These are phyloP conservation scores for Cymbopogon citratus DNA, from an alignment of 176 grass and related monocot genomes.

Conservation along the genomic window DNA sequence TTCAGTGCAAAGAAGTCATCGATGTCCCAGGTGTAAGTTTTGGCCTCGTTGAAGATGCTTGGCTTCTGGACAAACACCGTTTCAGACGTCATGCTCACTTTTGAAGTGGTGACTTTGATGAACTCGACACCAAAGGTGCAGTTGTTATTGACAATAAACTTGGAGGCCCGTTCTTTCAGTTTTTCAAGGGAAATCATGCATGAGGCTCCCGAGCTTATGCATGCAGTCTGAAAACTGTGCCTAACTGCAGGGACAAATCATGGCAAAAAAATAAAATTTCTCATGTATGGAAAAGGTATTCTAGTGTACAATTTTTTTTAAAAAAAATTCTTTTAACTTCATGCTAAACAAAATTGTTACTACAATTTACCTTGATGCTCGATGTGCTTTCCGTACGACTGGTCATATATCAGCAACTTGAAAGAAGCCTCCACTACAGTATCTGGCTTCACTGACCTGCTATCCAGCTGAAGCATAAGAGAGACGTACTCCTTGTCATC, in stretches of 20 bases:
- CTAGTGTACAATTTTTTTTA: not conserved
- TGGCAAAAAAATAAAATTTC: not conserved
- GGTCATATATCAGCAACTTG: constrained; percentile 23
- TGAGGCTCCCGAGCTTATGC: not conserved
- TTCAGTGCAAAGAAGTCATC: constrained; percentile 25
- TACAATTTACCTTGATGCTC: constrained; percentile 6
- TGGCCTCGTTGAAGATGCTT: not conserved
- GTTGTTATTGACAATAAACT: constrained; percentile 22
- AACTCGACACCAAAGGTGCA: constrained; percentile 37
- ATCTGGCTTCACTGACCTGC: not conserved
- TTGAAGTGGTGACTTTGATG: not conserved
- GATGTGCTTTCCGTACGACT: constrained; percentile 17
- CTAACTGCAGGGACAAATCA: constrained; percentile 12
- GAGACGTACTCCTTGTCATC: constrained; percentile 10
- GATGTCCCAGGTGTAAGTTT: constrained; percentile 22
- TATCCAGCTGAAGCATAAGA: not conserved
- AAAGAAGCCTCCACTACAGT: constrained; percentile 12
- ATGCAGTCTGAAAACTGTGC: constrained; percentile 21
- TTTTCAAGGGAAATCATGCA: constrained; percentile 30
- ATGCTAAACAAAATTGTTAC: not conserved
- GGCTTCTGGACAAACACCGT: constrained; percentile 22
- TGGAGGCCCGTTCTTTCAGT: not conserved
- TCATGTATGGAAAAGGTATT: not conserved
- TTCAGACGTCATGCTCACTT: not conserved
- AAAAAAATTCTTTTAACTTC: not conserved